These are phyloP conservation scores for Fomitiporia mediterranea DNA, from an alignment of 1,284 basidiomycete genomes.

Conservation along the genomic window DNA sequence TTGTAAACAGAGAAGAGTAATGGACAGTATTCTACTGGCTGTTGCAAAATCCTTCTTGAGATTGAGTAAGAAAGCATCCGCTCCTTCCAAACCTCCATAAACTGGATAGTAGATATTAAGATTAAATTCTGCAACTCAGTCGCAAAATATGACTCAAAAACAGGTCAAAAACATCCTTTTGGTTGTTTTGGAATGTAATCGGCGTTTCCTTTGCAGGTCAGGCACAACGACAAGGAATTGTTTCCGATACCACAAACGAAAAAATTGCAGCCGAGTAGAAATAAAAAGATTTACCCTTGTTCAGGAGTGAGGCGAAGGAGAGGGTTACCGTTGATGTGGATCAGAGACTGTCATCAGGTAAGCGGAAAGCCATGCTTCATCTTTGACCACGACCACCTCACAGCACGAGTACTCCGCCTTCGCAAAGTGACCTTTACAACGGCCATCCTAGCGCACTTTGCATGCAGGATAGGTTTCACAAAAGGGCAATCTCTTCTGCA, in stretches of 20 bases:
- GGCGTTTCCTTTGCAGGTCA: too few relatives aligned
- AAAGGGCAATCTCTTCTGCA: conserved; percentile 1
- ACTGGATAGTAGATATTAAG: too few relatives aligned
- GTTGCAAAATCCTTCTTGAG: too few relatives aligned
- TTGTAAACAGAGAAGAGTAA: conserved; percentile 40
- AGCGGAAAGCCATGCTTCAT: not conserved
- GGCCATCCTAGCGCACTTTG: conserved; percentile 6
- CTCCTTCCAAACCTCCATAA: too few relatives aligned
- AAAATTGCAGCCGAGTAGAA: too few relatives aligned
- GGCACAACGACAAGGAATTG: too few relatives aligned
- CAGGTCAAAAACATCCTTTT: too few relatives aligned
- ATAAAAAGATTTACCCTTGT: not conserved
- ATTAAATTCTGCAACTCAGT: too few relatives aligned
- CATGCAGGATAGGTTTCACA: conserved; percentile 7
- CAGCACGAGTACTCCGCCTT: not conserved
- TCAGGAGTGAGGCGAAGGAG: not conserved
- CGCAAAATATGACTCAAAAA: too few relatives aligned
- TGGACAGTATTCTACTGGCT: too few relatives aligned
- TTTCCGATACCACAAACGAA: too few relatives aligned
- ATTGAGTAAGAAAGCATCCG: conserved; percentile 39
- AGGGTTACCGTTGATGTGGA: not conserved
- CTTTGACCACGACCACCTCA: not conserved
- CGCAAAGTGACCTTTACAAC: conserved; percentile 1
- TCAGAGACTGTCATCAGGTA: not conserved
- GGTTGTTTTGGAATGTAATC: too few relatives aligned